These are phyloP conservation scores for Silene conica DNA, from an alignment of 148 eudicot genomes.

Conservation along the genomic window DNA sequence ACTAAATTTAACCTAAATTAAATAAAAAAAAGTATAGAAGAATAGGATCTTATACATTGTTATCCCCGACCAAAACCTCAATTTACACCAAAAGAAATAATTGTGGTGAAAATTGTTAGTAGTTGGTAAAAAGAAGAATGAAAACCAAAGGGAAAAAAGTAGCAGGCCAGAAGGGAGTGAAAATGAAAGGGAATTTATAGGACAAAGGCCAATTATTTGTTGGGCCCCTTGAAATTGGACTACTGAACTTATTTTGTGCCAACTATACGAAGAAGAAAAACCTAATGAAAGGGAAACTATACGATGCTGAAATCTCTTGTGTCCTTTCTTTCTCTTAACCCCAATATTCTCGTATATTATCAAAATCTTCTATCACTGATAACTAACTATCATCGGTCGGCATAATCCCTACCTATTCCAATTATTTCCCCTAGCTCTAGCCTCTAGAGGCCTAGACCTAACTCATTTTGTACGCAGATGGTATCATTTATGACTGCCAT, in stretches of 20 bases:
- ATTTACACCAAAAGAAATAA: too few relatives aligned
- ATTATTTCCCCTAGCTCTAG: conserved; percentile 12
- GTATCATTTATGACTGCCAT: too few relatives aligned
- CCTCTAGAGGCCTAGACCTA: conserved; percentile 16
- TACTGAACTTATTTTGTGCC: background rate
- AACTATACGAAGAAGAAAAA: background rate
- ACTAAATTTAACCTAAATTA: too few relatives aligned
- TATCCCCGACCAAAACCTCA: too few relatives aligned
- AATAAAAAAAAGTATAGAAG: too few relatives aligned
- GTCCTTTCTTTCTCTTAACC: background rate
- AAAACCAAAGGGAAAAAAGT: too few relatives aligned
- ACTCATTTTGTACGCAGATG: too few relatives aligned
- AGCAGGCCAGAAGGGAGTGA: conserved; percentile 13
- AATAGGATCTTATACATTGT: too few relatives aligned
- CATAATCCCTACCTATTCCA: background rate
- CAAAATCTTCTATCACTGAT: background rate
- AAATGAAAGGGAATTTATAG: conserved; percentile 9
- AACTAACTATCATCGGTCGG: background rate
- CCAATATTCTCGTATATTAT: background rate
- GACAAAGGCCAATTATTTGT: conserved; percentile 19
- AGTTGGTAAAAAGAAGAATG: too few relatives aligned
- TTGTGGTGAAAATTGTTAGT: too few relatives aligned
- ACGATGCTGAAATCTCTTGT: background rate
- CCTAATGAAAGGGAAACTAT: conserved; percentile 8
- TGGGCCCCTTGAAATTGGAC: conserved; percentile 21